A percentile compares a stretch with the other conserved stretches of the same genome.
Evolutionary conservation across 768 basidiomycete genomes (phyloP).

Genomic region (Mycena indigotica): DNA sequence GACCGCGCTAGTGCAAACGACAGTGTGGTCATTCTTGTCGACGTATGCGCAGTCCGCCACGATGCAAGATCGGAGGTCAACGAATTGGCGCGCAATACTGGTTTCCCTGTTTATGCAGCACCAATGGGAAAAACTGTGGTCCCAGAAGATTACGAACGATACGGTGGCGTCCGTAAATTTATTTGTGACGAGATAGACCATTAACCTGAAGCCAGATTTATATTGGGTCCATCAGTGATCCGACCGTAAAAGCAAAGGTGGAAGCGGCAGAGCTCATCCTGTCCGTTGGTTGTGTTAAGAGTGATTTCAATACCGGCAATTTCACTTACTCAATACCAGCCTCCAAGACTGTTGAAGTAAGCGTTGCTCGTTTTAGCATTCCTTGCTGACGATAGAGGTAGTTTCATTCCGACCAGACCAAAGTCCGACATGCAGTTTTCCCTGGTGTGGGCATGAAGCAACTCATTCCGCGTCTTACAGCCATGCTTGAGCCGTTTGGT

Average conservation of each 20-base stretch:
- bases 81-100: slow-evolving; percentile 64
- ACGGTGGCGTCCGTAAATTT: slow-evolving; percentile 68
- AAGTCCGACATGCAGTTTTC: slow-evolving; percentile 65
- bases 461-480: slow-evolving; percentile 69
- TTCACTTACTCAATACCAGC: slow-evolving; percentile 76
- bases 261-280: slow-evolving; percentile 77
- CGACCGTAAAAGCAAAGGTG: slow-evolving; percentile 66
- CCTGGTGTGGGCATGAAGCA: slow-evolving; percentile 74
- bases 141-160: slow-evolving; percentile 69
- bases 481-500: slow-evolving; percentile 42
- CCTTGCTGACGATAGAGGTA: slow-evolving; percentile 29
- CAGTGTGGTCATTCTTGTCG: slow-evolving; percentile 68
- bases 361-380: not conserved
- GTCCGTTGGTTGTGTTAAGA: slow-evolving; percentile 68
- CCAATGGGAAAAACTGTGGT: slow-evolving; percentile 84
- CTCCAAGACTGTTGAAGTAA: slow-evolving; percentile 63
- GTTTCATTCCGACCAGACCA: slow-evolving; percentile 77
- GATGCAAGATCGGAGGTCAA: slow-evolving; percentile 62
- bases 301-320: slow-evolving; percentile 88
- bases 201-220: slow-evolving; percentile 58
- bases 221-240: slow-evolving; percentile 69
- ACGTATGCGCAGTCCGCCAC: slow-evolving; percentile 79
- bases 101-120: slow-evolving; percentile 72
- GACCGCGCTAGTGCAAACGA: slow-evolving; percentile 61
- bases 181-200: not conserved